Conservation (phyloP, 2,329 filamentous ascomycete genomes). For the Hypoxylon sp. region DNA sequence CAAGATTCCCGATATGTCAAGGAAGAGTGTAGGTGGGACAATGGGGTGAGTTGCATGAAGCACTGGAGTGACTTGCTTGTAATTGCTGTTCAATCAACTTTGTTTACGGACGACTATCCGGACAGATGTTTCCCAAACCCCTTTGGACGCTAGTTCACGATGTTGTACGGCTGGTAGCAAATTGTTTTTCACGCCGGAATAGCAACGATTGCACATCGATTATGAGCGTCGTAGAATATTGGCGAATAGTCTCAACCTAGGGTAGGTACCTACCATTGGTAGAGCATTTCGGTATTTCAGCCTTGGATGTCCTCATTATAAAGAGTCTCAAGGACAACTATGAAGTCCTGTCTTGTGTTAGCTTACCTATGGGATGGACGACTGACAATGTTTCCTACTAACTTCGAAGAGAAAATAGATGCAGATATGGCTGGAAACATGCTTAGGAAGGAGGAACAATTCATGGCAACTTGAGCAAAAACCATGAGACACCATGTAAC, state of each 20-base stretch:
- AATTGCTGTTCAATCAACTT: background rate
- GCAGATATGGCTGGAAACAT: background rate
- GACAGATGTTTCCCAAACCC: background rate
- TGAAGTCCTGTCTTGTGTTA: background rate
- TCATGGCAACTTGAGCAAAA: background rate
- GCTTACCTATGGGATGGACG: background rate
- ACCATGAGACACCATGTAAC: constrained; percentile 3
- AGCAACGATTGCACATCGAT: background rate
- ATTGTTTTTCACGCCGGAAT: background rate
- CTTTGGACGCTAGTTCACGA: background rate
- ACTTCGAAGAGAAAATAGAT: background rate
- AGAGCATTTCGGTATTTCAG: background rate
- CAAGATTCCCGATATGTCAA: background rate
- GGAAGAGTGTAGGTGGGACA: background rate
- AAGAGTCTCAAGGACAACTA: background rate
- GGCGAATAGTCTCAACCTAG: background rate
- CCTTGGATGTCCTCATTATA: background rate
- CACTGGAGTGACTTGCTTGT: background rate
- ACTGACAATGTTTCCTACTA: background rate
- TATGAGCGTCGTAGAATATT: background rate
- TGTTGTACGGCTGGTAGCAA: background rate
- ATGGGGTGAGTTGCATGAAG: background rate
- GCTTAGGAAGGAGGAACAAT: background rate
- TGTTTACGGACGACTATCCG: background rate
- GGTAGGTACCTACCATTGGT: background rate